Conservation (phyloP, 768 basidiomycete genomes). For the Austroboletus festivus region DNA sequence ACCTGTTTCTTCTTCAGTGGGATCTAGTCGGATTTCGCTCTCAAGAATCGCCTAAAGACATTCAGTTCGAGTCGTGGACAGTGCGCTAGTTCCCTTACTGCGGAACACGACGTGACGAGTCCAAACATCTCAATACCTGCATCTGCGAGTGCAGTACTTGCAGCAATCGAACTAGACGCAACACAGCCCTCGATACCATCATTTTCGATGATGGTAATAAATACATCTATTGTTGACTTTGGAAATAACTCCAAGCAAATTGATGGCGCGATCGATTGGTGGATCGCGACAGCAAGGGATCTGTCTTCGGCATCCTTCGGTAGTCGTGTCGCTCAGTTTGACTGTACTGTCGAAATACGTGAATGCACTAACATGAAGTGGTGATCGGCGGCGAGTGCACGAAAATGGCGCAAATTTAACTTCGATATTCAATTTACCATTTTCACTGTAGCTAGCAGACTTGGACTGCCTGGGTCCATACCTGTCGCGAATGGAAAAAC, state of each 20-base stretch:
- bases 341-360: background rate
- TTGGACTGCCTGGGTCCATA: slow-evolving; percentile 87
- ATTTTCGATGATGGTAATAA: slow-evolving; percentile 85
- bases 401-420: slow-evolving; percentile 97
- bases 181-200: slow-evolving; percentile 88
- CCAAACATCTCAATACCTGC: slow-evolving; percentile 92
- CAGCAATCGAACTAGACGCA: slow-evolving; percentile 82
- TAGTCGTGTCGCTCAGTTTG: slow-evolving; percentile 3
- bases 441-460: slow-evolving; percentile 78
- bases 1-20: slow-evolving; percentile 64
- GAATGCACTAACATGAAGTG: slow-evolving; percentile 67
- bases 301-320: slow-evolving; percentile 91
- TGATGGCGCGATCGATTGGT: slow-evolving; percentile 81
- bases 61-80: slow-evolving; percentile 2
- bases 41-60: slow-evolving; percentile 50
- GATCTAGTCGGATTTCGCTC: slow-evolving; percentile 73
- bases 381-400: slow-evolving; percentile 69
- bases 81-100: slow-evolving; percentile 44
- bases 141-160: slow-evolving; percentile 86
- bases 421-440: slow-evolving; percentile 88
- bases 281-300: slow-evolving; percentile 75
- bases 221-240: slow-evolving; percentile 91
- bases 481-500: no score
- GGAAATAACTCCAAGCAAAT: slow-evolving; percentile 88
- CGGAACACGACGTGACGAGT: slow-evolving; percentile 79